phyloP scores from a whole-genome alignment of 129 eudicot genomes.

The Pittosporum tobira region DNA sequence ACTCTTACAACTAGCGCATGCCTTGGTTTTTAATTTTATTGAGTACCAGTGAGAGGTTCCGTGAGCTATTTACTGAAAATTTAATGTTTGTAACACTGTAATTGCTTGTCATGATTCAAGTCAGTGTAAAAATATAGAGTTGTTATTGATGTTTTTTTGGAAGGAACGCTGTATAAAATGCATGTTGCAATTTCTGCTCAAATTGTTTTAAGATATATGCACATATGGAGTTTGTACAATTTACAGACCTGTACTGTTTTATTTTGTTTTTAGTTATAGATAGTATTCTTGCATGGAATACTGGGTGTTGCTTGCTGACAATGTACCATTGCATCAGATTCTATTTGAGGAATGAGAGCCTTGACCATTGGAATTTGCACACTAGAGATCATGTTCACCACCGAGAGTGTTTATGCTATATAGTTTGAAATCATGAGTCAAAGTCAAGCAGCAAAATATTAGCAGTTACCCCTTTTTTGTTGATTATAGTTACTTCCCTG shows the following conservation, averaged over 20 bases:
- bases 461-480: neutral
- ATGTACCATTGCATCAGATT: neutral
- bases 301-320: neutral
- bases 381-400: neutral
- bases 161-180: neutral
- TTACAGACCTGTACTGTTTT: neutral
- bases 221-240: neutral
- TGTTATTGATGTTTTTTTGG: neutral
- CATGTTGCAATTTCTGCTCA: no score
- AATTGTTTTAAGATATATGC: no score
- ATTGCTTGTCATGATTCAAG: no score
- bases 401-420: conserved; percentile 1
- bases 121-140: no score
- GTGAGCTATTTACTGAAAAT: no score
- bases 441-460: conserved; percentile 3
- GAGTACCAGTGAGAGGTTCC: no score
- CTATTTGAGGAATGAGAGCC: neutral
- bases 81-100: no score
- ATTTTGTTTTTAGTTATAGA: neutral
- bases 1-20: no score
- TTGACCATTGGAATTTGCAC: neutral
- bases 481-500: neutral
- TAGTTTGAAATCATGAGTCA: no score
- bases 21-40: no score
- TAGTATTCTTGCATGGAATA: neutral